Evolutionary conservation across 148 eudicot genomes (phyloP), one percentile per base, ranked within the genome.

Genomic region (Vaccinium darrowii): DNA sequence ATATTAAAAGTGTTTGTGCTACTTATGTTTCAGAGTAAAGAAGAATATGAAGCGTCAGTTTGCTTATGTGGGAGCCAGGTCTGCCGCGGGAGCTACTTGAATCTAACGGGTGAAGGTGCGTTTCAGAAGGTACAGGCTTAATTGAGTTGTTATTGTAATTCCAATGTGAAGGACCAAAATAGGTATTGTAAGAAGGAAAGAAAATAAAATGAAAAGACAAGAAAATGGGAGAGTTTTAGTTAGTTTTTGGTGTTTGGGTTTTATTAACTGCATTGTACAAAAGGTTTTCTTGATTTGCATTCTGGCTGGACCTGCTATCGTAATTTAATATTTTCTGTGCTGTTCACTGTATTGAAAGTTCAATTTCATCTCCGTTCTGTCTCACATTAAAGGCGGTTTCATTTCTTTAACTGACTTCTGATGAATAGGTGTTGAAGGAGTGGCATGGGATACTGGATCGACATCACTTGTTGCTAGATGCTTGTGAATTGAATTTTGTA

Each of bases 31-130:
- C 95, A 96, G 99, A 96, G 99, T 83, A 96, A 95, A 91, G 98
- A 94, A 88, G 99, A 96, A 88, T 93, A 96, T 83, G 99, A 96
- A 89, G 95, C 99, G 43, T 93, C 99, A 56, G 97, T 96, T 85
- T 96, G 99, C 88, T 92, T 96, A 84, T 96, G 99, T 74, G 99
- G 99, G 73, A 94, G 96, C 90, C 98, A 94, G 88, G 97, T 94
- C 87, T 96, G 99, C 89, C 99, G 99, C 86, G 99, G 99, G 84
- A 96, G 99, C 92, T 96, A 94, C 85, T 91, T 96, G 81, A 96
- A 94, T 90, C 88, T 96, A 60, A 92, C 93, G 5, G 99, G 99
- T 76, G 98, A 96, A 91, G 98, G 97, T 82, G 98, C 99, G 79
- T 96, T 87, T 87, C 94, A 92, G 86, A 96, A 94, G 95, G 99